These are phyloP conservation scores for Pezicula rhizophila DNA, from an alignment of 2,329 filamentous ascomycete species.

Conservation along the genomic window DNA sequence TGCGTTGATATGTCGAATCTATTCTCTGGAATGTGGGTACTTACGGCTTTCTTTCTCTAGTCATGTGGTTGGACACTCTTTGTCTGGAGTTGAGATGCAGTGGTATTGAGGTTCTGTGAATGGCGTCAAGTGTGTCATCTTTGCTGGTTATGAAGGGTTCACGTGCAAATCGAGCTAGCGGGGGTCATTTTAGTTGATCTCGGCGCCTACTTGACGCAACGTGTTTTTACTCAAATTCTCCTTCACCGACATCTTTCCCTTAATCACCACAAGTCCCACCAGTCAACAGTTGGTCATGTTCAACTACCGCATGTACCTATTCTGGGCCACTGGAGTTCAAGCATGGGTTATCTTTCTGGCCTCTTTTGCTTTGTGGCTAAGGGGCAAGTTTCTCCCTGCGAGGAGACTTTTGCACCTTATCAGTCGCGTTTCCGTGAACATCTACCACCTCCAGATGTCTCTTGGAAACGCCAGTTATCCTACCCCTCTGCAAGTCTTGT, in stretches of 20 bases:
- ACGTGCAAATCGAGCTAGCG: no score
- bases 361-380: background rate
- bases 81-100: background rate
- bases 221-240: no score
- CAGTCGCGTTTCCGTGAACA: background rate
- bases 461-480: background rate
- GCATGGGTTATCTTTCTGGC: no score
- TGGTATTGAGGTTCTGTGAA: background rate
- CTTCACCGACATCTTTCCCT: no score
- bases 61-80: no score
- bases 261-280: no score
- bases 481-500: background rate
- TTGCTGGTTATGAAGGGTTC: background rate
- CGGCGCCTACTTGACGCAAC: background rate
- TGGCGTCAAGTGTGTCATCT: background rate
- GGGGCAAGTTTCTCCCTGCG: background rate
- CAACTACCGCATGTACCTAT: no score
- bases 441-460: background rate
- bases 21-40: slow-evolving; percentile 30
- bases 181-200: background rate
- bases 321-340: no score
- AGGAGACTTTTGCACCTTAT: background rate
- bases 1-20: slow-evolving; percentile 24
- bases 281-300: no score
- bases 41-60: no score